Evolutionary conservation across 2,329 filamentous ascomycete species (phyloP).

Genomic region (Aureobasidium subglaciale): DNA sequence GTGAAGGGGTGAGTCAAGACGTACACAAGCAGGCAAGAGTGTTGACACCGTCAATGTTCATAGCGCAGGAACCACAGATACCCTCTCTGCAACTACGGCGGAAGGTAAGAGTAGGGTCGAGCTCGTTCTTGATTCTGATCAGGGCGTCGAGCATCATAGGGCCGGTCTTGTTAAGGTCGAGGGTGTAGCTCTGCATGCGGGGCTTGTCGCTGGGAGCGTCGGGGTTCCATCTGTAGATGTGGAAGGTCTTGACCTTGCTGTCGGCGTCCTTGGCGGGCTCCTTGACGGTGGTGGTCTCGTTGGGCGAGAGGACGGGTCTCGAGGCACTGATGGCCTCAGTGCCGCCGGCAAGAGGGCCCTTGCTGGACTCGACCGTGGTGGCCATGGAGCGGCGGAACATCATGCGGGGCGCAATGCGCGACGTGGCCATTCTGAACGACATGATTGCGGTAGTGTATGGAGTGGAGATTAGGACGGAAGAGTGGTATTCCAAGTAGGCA

Average conservation of each 20-base stretch:
- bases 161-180: slow-evolving; percentile 97
- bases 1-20: slow-evolving; percentile 31
- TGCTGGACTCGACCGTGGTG: slow-evolving; percentile 29
- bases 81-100: slow-evolving; percentile 93
- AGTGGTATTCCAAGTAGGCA: not conserved
- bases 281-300: slow-evolving; percentile 53
- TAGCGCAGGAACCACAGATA: slow-evolving; percentile 96
- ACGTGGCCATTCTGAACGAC: slow-evolving; percentile 29
- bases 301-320: slow-evolving; percentile 34
- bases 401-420: slow-evolving; percentile 25
- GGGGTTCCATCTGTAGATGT: slow-evolving; percentile 98
- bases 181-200: slow-evolving; percentile 85
- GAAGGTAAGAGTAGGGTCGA: slow-evolving; percentile 95
- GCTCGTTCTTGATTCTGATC: slow-evolving; percentile 98
- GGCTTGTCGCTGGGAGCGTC: slow-evolving; percentile 90
- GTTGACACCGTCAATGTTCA: slow-evolving; percentile 99
- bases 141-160: slow-evolving; percentile 97
- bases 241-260: slow-evolving; percentile 80
- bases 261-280: slow-evolving; percentile 52
- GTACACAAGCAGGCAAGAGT: slow-evolving; percentile 94
- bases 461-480: slow-evolving; percentile 18
- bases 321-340: slow-evolving; percentile 28
- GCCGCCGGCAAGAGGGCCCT: slow-evolving; percentile 24
- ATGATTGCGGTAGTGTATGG: slow-evolving; percentile 21
- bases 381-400: slow-evolving; percentile 30